A percentile compares a stretch with the other conserved stretches of the same genome.
Evolutionary conservation across 371 early-diverging fungal genomes (phyloP).

Genomic region (Sporodiniella umbellata): DNA sequence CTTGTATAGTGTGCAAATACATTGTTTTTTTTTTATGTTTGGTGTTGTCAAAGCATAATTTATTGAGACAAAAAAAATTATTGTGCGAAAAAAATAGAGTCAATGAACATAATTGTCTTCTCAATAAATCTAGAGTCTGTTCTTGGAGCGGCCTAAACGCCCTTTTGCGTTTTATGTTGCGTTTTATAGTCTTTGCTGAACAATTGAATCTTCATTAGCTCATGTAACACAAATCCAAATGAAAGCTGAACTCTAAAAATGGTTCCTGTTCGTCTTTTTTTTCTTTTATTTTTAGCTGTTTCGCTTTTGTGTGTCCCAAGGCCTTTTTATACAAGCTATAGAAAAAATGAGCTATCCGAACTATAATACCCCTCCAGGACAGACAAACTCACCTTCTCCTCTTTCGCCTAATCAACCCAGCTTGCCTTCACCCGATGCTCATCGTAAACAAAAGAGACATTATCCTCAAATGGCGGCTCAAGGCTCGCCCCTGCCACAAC

Average conservation of each 20-base stretch:
- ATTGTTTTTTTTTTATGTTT: too few relatives aligned
- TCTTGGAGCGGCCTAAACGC: too few relatives aligned
- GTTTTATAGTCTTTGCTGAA: too few relatives aligned
- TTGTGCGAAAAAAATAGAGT: too few relatives aligned
- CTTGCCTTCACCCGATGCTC: neutral
- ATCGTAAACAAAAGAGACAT: neutral
- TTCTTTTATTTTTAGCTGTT: too few relatives aligned
- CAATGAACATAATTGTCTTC: too few relatives aligned
- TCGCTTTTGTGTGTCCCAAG: neutral
- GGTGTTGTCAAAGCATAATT: too few relatives aligned
- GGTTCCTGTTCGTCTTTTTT: neutral
- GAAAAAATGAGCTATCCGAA: neutral
- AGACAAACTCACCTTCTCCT: neutral
- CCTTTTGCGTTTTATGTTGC: too few relatives aligned
- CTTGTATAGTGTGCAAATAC: too few relatives aligned
- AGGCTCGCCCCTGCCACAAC: constrained; percentile 4
- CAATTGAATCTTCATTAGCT: neutral
- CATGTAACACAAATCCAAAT: neutral
- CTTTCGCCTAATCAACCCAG: neutral
- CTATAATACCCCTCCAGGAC: neutral
- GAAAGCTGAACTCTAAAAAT: neutral
- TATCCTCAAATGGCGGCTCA: neutral
- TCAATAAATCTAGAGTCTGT: too few relatives aligned
- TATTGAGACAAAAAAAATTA: too few relatives aligned
- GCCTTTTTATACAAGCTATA: neutral